phyloP scores from a whole-genome alignment of 2,329 filamentous ascomycete genomes.

The Orbilia brochopaga region DNA sequence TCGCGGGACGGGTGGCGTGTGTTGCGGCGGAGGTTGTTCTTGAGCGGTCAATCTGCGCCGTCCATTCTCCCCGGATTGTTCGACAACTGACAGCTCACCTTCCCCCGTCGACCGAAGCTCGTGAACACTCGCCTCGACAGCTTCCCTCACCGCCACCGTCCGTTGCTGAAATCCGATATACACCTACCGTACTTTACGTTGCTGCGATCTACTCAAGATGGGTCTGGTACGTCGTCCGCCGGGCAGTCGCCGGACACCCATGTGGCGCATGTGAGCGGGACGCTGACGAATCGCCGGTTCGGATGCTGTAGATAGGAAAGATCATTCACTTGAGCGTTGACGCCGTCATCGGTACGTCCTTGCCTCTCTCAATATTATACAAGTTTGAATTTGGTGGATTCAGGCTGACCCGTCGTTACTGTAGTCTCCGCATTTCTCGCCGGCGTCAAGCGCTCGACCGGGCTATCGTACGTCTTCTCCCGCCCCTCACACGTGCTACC shows the following conservation, averaged over 20 bases:
- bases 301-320: conserved; percentile 75
- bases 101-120: conserved; percentile 3
- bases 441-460: conserved; percentile 95
- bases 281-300: conserved; percentile 42
- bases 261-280: not conserved
- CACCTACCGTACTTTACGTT: conserved; percentile 3
- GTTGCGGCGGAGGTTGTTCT: conserved; percentile 24
- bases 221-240: conserved; percentile 35
- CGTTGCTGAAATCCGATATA: too few species aligned
- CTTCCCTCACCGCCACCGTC: not conserved
- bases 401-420: conserved; percentile 15
- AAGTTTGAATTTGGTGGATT: not conserved
- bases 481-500: conserved; percentile 32
- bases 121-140: not conserved
- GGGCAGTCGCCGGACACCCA: conserved; percentile 7
- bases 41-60: conserved; percentile 14
- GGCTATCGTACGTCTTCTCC: conserved; percentile 80
- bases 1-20: conserved; percentile 12
- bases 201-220: conserved; percentile 21
- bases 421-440: conserved; percentile 92
- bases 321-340: conserved; percentile 95
- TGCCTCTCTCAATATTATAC: conserved; percentile 43
- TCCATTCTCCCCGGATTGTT: not conserved
- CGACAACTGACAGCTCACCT: conserved; percentile 37
- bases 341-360: conserved; percentile 79